Evolutionary conservation across 1,284 basidiomycete species (phyloP).

Genomic region (Thecaphora thlaspeos): DNA sequence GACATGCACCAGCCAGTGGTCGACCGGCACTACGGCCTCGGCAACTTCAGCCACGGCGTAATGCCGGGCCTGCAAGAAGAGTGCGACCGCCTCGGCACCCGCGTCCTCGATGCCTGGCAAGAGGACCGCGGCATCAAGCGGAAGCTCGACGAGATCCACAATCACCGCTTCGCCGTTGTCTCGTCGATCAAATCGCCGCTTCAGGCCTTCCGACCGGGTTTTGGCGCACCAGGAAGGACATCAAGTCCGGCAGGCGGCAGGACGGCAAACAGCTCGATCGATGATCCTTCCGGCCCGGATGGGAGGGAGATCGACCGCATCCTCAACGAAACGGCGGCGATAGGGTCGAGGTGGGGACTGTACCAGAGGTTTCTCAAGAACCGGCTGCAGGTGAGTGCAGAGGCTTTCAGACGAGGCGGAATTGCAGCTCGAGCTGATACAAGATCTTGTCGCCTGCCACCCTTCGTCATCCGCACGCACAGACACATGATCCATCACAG

Average conservation of each 20-base stretch:
- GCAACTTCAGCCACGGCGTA: constrained; percentile 60
- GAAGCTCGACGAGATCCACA: constrained; percentile 20
- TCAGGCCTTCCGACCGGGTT: constrained; percentile 58
- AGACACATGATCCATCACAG: no score
- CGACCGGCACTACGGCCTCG: constrained; percentile 83
- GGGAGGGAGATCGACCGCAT: constrained; percentile 86
- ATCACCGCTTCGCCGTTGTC: constrained; percentile 26
- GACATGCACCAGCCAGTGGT: constrained; percentile 97
- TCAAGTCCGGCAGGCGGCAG: constrained; percentile 60
- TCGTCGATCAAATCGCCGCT: constrained; percentile 46
- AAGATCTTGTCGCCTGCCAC: no score
- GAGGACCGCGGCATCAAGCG: constrained; percentile 61
- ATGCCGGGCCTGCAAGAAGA: constrained; percentile 76
- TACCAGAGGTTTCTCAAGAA: constrained; percentile 83
- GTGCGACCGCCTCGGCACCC: constrained; percentile 77
- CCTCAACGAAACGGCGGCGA: constrained; percentile 78
- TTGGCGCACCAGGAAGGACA: constrained; percentile 54
- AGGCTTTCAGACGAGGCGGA: no score
- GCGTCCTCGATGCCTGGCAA: constrained; percentile 80
- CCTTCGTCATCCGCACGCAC: no score
- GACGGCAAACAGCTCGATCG: constrained; percentile 48
- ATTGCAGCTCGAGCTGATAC: no score
- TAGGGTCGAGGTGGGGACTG: constrained; percentile 86
- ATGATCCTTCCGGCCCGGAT: constrained; percentile 72
- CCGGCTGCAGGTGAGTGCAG: constrained; percentile 66